A percentile compares a stretch with the other conserved stretches of the same genome.
Conservation (phyloP, 192 early-diverging fungal genomes). For the Linnemannia hyalina region DNA sequence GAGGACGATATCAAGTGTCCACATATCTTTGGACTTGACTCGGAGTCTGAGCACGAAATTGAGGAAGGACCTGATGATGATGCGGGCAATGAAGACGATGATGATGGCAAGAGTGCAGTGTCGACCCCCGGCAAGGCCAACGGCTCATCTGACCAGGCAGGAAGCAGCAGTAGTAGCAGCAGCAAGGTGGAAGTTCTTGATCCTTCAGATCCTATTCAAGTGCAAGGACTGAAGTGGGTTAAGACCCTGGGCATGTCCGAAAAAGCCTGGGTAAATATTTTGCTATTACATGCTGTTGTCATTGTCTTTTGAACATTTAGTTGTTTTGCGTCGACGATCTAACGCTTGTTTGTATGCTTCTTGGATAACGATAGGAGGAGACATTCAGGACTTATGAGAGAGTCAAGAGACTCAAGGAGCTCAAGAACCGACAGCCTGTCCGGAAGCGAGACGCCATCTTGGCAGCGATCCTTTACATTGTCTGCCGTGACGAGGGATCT, state of each 20-base stretch:
- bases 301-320: too few species aligned
- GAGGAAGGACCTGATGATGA: conserved; percentile 29
- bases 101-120: conserved; percentile 4
- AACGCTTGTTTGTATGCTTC: neutral
- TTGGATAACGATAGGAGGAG: conserved; percentile 38
- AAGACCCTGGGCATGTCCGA: conserved; percentile 42
- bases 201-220: conserved; percentile 35
- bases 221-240: conserved; percentile 47
- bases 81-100: conserved; percentile 18
- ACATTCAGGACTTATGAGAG: conserved; percentile 65
- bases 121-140: neutral
- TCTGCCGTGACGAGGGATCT: conserved; percentile 68
- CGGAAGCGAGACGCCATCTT: conserved; percentile 73
- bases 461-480: conserved; percentile 71
- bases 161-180: conserved; percentile 11
- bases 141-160: conserved; percentile 8
- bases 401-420: conserved; percentile 70
- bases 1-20: conserved; percentile 42
- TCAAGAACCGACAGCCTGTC: conserved; percentile 76
- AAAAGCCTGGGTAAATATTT: conserved; percentile 37
- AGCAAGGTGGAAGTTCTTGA: conserved; percentile 11
- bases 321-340: neutral
- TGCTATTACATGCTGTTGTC: neutral
- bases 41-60: conserved; percentile 16
- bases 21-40: conserved; percentile 41